Evolutionary conservation across 495 filamentous ascomycete genomes (phyloP), one percentile per base, ranked within the genome.

Genomic region (Podospora conica): DNA sequence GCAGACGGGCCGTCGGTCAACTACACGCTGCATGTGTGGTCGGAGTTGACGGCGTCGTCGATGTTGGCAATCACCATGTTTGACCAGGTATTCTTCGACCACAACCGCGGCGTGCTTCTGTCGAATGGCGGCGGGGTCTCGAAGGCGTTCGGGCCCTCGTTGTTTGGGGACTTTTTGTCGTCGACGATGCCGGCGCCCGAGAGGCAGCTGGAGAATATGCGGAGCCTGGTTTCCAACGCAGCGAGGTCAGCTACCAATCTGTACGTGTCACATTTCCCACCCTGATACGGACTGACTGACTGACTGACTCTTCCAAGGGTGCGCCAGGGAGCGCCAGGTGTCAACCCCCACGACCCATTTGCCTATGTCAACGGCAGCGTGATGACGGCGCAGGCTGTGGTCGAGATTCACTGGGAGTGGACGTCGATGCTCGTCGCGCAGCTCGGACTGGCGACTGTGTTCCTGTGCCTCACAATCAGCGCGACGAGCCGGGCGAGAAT

Each of bases 341-440:
- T 29, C 58, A 24, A 59, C 27, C 27, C 18, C 9, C 25, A 65
- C 68, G 25, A 61, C 53, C 21, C 60, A 0, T 25, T 55, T 3
- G 57, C 23, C 20, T 23, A 63, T 24, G 63, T 68, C 9, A 25
- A 20, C 6, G 68, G 68, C n/a, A 66, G 40, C 5, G 68, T 65
- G 1, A 54, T 53, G 10, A 55, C 58, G 9, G 63, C 65, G n/a
- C 61, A 67, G 58, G 33, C 66, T 0, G 68, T 71, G 24, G 64
- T 71, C 33, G 28, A 61, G 20, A 58, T 71, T 11, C 61, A 29
- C n/a, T 71, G 70, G 70, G 61, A 58, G 24, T 71, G 67, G 65
- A 56, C 66, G 11, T 56, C 65, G 9, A 53, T 71, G 55, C 59
- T 71, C 3, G 63, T 56, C 0, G 59, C 62, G n/a, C 67, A 71